phyloP scores from a whole-genome alignment of 441 rosid genomes.

The Brassica hybrid region DNA sequence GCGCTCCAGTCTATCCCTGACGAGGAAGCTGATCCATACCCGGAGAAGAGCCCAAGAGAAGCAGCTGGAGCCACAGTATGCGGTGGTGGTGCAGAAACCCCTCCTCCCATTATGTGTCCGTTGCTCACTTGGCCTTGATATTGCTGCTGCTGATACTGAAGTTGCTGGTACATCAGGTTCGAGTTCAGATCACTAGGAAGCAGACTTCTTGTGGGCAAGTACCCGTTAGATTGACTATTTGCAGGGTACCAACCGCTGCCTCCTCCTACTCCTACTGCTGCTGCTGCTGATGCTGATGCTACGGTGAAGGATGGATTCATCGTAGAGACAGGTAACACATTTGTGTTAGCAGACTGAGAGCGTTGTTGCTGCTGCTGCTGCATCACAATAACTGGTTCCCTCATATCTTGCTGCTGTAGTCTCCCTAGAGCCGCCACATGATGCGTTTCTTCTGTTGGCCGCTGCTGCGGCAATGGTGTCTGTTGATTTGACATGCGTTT shows the following conservation, averaged over 20 bases:
- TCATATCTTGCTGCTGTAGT: constrained; percentile 59
- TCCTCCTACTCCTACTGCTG: constrained; percentile 48
- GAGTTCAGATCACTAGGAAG: constrained; percentile 51
- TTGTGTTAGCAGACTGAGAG: constrained; percentile 65
- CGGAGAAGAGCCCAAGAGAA: constrained; percentile 87
- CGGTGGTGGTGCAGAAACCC: constrained; percentile 33
- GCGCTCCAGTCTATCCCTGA: constrained; percentile 87
- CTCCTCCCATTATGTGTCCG: constrained; percentile 50
- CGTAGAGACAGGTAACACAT: constrained; percentile 57
- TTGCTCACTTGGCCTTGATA: constrained; percentile 60
- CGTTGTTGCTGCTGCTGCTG: constrained; percentile 45
- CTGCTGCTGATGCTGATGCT: constrained; percentile 55
- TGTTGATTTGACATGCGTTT: constrained; percentile 64
- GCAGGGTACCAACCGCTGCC: constrained; percentile 57
- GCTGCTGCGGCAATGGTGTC: constrained; percentile 50
- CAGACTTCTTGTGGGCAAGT: constrained; percentile 57
- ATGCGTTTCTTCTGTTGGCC: constrained; percentile 59
- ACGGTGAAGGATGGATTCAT: constrained; percentile 61
- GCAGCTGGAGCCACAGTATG: constrained; percentile 81
- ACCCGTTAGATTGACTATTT: constrained; percentile 59
- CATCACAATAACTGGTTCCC: constrained; percentile 75
- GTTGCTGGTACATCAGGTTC: constrained; percentile 62
- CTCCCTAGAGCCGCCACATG: constrained; percentile 52
- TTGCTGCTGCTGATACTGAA: constrained; percentile 46
- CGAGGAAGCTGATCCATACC: constrained; percentile 65